A percentile compares a stretch with the other conserved stretches of the same genome.
Conservation (phyloP, 495 filamentous ascomycete genomes). For the Hamigera avellanea region DNA sequence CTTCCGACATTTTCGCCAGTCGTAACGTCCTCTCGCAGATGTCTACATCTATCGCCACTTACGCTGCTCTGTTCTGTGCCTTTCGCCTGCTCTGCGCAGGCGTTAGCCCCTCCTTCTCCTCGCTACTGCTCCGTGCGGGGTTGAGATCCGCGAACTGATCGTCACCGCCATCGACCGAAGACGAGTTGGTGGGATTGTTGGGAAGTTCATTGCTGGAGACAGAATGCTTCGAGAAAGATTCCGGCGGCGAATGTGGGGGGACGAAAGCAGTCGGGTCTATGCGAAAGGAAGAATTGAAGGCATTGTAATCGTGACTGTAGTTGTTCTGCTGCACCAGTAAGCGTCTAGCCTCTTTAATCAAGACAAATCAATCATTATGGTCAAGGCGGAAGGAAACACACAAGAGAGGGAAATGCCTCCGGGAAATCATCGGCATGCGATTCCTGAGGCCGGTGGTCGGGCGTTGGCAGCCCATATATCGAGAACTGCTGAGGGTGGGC, state of each 20-base stretch:
- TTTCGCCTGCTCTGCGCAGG: slow-evolving; percentile 81
- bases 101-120: slow-evolving; percentile 58
- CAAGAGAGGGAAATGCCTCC: slow-evolving; percentile 9
- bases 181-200: slow-evolving; percentile 1
- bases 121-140: slow-evolving; percentile 36
- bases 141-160: slow-evolving; percentile 13
- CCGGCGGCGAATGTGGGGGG: slow-evolving; percentile 35
- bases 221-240: slow-evolving; percentile 31
- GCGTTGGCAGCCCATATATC: slow-evolving; percentile 30
- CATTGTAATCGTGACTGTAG: slow-evolving; percentile 23
- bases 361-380: too few species aligned
- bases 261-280: slow-evolving; percentile 16
- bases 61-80: slow-evolving; percentile 95
- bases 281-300: slow-evolving; percentile 26
- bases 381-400: too few species aligned
- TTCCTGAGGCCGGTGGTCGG: slow-evolving; percentile 18
- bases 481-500: slow-evolving; percentile 22
- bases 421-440: slow-evolving; percentile 15
- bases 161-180: slow-evolving; percentile 24
- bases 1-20: too few species aligned
- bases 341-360: too few species aligned
- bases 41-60: slow-evolving; percentile 27
- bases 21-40: too few species aligned
- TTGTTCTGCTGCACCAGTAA: slow-evolving; percentile 5
- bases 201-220: slow-evolving; percentile 19